Evolutionary conservation across 441 rosid species (phyloP).

Genomic region (Mallotus repandus): DNA sequence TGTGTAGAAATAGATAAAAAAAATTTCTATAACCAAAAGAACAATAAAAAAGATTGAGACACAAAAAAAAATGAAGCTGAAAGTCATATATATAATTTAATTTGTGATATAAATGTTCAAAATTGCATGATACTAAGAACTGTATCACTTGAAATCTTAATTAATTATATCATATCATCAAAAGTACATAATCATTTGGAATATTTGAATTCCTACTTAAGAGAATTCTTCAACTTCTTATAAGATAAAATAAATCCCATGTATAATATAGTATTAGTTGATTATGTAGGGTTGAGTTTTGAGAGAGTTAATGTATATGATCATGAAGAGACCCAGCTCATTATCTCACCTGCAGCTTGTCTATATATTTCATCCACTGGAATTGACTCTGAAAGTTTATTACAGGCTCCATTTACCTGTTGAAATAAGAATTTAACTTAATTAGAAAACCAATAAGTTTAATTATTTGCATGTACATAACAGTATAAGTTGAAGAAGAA

Average conservation of each 20-base stretch:
- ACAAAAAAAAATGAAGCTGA: too few relatives aligned
- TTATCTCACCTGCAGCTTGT: constrained; percentile 66
- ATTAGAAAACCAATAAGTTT: too few relatives aligned
- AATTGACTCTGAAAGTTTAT: constrained; percentile 38
- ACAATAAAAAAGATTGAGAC: too few relatives aligned
- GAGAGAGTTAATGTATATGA: background rate
- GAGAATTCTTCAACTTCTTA: too few relatives aligned
- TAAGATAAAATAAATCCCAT: too few relatives aligned
- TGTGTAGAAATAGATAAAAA: too few relatives aligned
- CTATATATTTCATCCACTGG: constrained; percentile 51
- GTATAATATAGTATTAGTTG: too few relatives aligned
- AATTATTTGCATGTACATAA: too few relatives aligned
- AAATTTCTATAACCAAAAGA: too few relatives aligned
- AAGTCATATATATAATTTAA: too few relatives aligned
- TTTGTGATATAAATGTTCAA: background rate
- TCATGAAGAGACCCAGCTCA: constrained; percentile 44
- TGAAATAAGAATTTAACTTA: background rate
- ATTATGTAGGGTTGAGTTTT: constrained; percentile 7
- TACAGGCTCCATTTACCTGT: constrained; percentile 40
- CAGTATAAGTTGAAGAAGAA: too few relatives aligned
- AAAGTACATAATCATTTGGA: background rate
- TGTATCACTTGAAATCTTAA: background rate
- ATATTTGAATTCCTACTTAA: background rate
- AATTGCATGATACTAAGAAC: background rate
- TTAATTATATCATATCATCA: background rate